Evolutionary conservation across 169 alveolate genomes (phyloP).

Genomic region (Perkinsus chesapeaki): DNA sequence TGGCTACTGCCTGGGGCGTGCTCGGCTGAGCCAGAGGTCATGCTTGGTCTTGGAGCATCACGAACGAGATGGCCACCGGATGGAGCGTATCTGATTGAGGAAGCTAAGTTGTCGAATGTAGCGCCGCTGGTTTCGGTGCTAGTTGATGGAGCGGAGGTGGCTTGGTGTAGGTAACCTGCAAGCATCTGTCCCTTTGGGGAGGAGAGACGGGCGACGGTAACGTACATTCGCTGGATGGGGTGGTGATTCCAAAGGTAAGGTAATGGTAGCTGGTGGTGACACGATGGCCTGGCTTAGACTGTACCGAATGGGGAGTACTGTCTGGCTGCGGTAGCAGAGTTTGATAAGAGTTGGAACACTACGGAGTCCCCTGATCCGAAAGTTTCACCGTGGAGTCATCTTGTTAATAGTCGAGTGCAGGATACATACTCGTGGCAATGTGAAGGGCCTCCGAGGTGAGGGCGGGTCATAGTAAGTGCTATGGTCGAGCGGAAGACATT

Average conservation of each 20-base stretch:
- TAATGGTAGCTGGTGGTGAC: not conserved
- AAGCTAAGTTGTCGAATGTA: not conserved
- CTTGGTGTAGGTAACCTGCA: not conserved
- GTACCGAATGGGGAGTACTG: not conserved
- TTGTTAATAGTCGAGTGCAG: not conserved
- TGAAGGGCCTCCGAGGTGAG: not conserved
- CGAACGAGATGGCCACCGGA: not conserved
- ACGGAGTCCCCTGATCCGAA: not conserved
- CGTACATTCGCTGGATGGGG: not conserved
- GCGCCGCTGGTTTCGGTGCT: not conserved
- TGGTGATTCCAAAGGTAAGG: not conserved
- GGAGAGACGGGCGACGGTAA: not conserved
- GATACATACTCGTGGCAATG: not conserved
- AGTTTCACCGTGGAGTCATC: not conserved
- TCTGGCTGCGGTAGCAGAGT: not conserved
- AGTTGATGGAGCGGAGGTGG: not conserved
- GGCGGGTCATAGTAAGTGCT: not conserved
- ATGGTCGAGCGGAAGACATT: not conserved
- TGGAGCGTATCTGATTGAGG: not conserved
- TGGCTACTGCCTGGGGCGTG: not conserved
- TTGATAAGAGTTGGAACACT: not conserved
- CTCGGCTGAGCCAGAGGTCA: not conserved
- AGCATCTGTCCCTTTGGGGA: not conserved
- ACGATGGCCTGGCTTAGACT: not conserved
- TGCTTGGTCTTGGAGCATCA: not conserved